These are phyloP conservation scores for Cladosporium sp. DNA, from an alignment of 2,329 filamentous ascomycete genomes.

Conservation along the genomic window DNA sequence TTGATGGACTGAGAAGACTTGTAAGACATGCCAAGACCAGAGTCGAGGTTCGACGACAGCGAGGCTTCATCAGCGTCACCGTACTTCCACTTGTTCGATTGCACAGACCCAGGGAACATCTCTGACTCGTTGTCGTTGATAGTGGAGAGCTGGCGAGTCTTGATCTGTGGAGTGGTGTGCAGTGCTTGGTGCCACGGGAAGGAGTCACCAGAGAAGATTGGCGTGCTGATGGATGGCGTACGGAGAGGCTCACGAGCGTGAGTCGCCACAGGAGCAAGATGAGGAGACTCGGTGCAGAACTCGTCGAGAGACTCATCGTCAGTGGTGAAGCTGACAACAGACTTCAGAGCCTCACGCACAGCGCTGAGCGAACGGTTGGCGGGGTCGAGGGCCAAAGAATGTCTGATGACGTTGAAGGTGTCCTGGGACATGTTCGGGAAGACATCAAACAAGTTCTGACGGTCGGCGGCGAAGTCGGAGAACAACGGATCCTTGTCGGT, in stretches of 20 bases:
- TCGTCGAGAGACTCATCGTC: slow-evolving; percentile 88
- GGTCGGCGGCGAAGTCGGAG: slow-evolving; percentile 86
- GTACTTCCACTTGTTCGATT: slow-evolving; percentile 65
- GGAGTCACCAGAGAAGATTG: slow-evolving; percentile 69
- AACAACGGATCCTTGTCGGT: slow-evolving; percentile 89
- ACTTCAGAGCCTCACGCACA: slow-evolving; percentile 71
- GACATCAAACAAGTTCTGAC: slow-evolving; percentile 93
- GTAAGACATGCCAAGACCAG: slow-evolving; percentile 75
- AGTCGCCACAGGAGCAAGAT: slow-evolving; percentile 65
- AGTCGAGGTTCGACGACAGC: slow-evolving; percentile 78
- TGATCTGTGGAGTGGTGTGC: slow-evolving; percentile 67
- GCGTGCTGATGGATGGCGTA: slow-evolving; percentile 89
- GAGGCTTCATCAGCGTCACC: slow-evolving; percentile 73
- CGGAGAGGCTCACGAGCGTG: slow-evolving; percentile 92
- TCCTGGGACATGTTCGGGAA: slow-evolving; percentile 99
- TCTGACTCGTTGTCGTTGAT: slow-evolving; percentile 83
- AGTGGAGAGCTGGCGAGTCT: slow-evolving; percentile 76
- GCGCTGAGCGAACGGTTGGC: slow-evolving; percentile 77
- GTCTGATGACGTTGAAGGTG: slow-evolving; percentile 86
- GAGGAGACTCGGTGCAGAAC: slow-evolving; percentile 76
- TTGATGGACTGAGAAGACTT: slow-evolving; percentile 57
- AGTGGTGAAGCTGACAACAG: slow-evolving; percentile 86
- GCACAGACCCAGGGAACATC: slow-evolving; percentile 74
- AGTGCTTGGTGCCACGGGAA: slow-evolving; percentile 96
- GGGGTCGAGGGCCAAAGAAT: slow-evolving; percentile 89